phyloP scores from a whole-genome alignment of 75 land plant genomes.

The Pinus albicaulis region DNA sequence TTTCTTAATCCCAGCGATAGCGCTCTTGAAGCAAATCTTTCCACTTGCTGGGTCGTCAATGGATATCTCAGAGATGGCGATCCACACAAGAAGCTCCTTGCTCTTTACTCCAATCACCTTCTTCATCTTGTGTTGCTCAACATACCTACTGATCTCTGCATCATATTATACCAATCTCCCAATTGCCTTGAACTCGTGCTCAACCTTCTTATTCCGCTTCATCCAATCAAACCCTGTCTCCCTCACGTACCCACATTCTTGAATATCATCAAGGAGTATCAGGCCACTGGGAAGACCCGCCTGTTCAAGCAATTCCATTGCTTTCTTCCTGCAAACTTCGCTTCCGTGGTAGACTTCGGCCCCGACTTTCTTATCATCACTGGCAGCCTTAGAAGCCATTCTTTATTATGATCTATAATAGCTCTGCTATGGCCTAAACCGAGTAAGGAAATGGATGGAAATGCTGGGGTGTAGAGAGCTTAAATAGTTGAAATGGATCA shows the following conservation, averaged over 20 bases:
- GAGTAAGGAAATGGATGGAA: no score
- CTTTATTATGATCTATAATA: no score
- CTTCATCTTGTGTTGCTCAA: conserved; percentile 39
- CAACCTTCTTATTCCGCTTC: no score
- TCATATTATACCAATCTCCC: conserved; percentile 21
- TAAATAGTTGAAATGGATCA: no score
- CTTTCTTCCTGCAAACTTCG: neutral
- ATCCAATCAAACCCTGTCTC: no score
- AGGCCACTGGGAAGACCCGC: neutral
- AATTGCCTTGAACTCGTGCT: no score
- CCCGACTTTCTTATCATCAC: neutral
- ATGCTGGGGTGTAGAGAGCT: no score
- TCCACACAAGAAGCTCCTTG: no score
- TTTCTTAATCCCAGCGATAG: no score
- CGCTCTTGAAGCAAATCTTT: no score
- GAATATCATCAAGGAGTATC: neutral
- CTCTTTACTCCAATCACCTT: conserved; percentile 48
- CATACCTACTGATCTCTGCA: conserved; percentile 46
- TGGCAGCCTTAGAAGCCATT: neutral
- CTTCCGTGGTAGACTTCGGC: neutral
- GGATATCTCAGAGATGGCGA: conserved; percentile 20
- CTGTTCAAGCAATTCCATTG: neutral
- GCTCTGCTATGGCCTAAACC: no score
- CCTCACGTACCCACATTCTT: conserved; percentile 6
- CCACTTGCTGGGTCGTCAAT: no score